Evolutionary conservation across 2,329 filamentous ascomycete genomes (phyloP).

Genomic region (Penicillium frequentans): DNA sequence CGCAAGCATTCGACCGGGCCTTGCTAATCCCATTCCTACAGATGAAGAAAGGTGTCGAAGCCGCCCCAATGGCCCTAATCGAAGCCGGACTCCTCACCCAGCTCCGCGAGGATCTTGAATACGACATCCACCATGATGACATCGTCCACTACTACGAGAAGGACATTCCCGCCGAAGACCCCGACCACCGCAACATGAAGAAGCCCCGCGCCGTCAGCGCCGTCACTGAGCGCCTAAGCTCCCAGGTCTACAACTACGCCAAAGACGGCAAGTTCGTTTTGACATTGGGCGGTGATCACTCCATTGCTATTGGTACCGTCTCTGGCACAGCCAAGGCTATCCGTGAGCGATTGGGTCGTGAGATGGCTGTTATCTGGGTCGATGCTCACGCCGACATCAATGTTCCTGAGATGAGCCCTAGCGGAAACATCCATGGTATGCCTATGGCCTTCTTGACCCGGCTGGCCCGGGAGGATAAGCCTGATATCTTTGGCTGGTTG

Average conservation of each 20-base stretch:
- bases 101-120: constrained; percentile 80
- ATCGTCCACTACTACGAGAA: constrained; percentile 79
- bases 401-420: constrained; percentile 83
- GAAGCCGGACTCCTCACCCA: constrained; percentile 82
- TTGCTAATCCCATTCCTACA: constrained; percentile 47
- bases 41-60: constrained; percentile 81
- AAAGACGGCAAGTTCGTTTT: constrained; percentile 80
- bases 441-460: constrained; percentile 90
- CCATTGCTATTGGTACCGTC: constrained; percentile 91
- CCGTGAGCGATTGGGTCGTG: constrained; percentile 74
- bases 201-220: constrained; percentile 82
- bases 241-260: constrained; percentile 86
- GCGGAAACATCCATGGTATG: constrained; percentile 98
- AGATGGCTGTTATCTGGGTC: constrained; percentile 97
- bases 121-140: constrained; percentile 81
- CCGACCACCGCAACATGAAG: constrained; percentile 89
- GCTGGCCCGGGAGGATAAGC: constrained; percentile 71
- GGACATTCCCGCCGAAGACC: constrained; percentile 68
- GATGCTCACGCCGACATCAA: constrained; percentile 99
- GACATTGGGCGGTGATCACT: constrained; percentile 94
- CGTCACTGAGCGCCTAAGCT: constrained; percentile 75
- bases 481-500: constrained; percentile 89
- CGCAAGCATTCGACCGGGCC: not conserved
- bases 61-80: constrained; percentile 84
- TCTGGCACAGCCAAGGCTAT: constrained; percentile 83